Evolutionary conservation across 2,329 filamentous ascomycete genomes (phyloP).

Genomic region (Ceratocystis huliohia): DNA sequence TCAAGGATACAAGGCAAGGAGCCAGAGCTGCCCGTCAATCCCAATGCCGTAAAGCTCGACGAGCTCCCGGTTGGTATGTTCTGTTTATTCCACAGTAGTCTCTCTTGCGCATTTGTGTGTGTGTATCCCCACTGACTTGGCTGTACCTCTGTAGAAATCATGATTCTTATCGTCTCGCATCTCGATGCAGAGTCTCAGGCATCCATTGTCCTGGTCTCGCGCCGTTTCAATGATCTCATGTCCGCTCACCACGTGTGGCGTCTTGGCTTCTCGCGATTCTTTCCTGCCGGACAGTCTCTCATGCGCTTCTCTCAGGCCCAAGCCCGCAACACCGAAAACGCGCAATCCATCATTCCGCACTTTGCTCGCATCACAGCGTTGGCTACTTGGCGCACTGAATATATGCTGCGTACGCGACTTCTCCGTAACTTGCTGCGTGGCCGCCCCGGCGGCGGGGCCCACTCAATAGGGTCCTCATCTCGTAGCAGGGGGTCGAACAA

Average conservation of each 20-base stretch:
- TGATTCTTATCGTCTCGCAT: constrained; percentile 85
- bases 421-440: constrained; percentile 70
- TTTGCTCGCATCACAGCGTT: constrained; percentile 72
- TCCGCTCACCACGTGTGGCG: constrained; percentile 90
- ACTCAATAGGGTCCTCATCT: constrained; percentile 31
- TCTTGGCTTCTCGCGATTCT: constrained; percentile 81
- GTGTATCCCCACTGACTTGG: neutral
- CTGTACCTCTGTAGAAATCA: constrained; percentile 54
- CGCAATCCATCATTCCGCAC: constrained; percentile 58
- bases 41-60: neutral
- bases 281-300: constrained; percentile 54
- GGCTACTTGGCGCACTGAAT: constrained; percentile 94
- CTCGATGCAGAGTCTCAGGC: constrained; percentile 74
- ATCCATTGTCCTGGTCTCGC: constrained; percentile 72
- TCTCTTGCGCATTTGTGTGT: constrained; percentile 20
- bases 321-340: constrained; percentile 31
- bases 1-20: neutral
- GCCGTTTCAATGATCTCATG: constrained; percentile 72
- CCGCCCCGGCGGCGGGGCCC: constrained; percentile 46
- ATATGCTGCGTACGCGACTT: constrained; percentile 74
- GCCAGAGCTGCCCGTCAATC: neutral
- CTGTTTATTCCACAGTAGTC: neutral
- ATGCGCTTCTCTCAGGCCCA: neutral
- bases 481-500: constrained; percentile 41
- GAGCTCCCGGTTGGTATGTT: constrained; percentile 10